A percentile compares a stretch with the other conserved stretches of the same genome.
Evolutionary conservation across 495 filamentous ascomycete genomes (phyloP).

Genomic region (Lasiosphaeria hispida): DNA sequence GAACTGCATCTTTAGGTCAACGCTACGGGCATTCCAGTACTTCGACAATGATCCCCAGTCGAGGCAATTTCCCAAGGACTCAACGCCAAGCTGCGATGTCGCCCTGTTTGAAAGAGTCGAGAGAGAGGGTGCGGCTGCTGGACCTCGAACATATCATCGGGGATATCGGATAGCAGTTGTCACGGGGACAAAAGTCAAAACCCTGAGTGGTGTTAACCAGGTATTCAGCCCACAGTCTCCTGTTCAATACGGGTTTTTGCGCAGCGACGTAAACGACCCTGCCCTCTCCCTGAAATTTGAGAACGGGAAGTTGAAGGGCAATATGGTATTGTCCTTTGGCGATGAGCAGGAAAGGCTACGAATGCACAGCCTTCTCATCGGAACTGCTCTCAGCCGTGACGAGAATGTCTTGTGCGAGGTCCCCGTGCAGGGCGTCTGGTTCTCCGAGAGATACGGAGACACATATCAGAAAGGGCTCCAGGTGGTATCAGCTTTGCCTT

Average conservation of each 20-base stretch:
- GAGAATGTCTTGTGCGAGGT: constrained; percentile 64
- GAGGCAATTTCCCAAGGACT: constrained; percentile 68
- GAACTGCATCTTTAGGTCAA: constrained; percentile 59
- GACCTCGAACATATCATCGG: constrained; percentile 63
- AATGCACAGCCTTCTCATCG: constrained; percentile 67
- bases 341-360: constrained; percentile 62
- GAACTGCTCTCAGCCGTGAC: constrained; percentile 56
- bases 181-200: constrained; percentile 72
- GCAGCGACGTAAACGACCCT: constrained; percentile 63
- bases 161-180: constrained; percentile 74
- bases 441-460: constrained; percentile 56
- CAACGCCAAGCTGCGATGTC: constrained; percentile 64
- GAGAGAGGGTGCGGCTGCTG: constrained; percentile 62
- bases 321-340: constrained; percentile 71
- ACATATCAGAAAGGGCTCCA: constrained; percentile 38
- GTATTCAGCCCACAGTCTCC: constrained; percentile 57
- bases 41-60: constrained; percentile 64
- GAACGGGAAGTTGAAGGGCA: constrained; percentile 60
- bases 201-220: constrained; percentile 69
- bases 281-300: constrained; percentile 68
- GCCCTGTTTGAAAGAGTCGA: constrained; percentile 67
- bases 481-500: constrained; percentile 45
- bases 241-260: constrained; percentile 68
- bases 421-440: constrained; percentile 57
- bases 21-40: constrained; percentile 68